Percentiles rank a stretch among this genome's conserved stretches.
Evolutionary conservation across 2,329 filamentous ascomycete species (phyloP).

Genomic region (Blastomyces emzantsi): DNA sequence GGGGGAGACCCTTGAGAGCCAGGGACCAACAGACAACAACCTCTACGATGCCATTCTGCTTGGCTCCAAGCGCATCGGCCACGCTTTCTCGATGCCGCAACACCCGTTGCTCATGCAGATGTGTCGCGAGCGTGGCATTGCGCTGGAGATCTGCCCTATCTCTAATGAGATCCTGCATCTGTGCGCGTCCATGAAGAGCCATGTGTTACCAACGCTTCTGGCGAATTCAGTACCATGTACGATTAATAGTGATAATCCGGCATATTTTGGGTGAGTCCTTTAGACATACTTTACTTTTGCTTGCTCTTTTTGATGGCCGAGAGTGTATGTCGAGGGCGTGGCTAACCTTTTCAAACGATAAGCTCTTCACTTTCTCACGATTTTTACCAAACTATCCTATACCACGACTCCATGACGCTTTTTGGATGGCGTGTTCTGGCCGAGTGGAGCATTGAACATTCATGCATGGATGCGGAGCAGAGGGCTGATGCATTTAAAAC

Average conservation of each 20-base stretch:
- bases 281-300: background rate
- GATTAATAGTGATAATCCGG: slow-evolving; percentile 10
- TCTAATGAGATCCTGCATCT: slow-evolving; percentile 81
- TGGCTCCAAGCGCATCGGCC: slow-evolving; percentile 79
- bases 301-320: no score
- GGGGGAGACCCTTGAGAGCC: slow-evolving; percentile 75
- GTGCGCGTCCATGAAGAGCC: slow-evolving; percentile 63
- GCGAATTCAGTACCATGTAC: slow-evolving; percentile 13
- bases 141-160: slow-evolving; percentile 84
- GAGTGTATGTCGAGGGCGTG: background rate
- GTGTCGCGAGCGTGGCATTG: slow-evolving; percentile 77
- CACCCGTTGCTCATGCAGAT: slow-evolving; percentile 84
- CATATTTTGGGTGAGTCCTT: slow-evolving; percentile 7
- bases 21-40: slow-evolving; percentile 68
- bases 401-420: slow-evolving; percentile 5
- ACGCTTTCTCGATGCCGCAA: slow-evolving; percentile 81
- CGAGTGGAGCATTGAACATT: slow-evolving; percentile 11
- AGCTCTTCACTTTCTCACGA: slow-evolving; percentile 8
- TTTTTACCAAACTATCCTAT: slow-evolving; percentile 6
- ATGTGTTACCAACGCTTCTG: slow-evolving; percentile 56
- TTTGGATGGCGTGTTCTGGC: slow-evolving; percentile 6
- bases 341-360: background rate
- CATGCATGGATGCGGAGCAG: slow-evolving; percentile 5
- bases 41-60: slow-evolving; percentile 83
- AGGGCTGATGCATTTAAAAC: slow-evolving; percentile 47